Evolutionary conservation across 352 stramenopile genomes (phyloP).

Genomic region (Phytopythium cucurbitacearum): DNA sequence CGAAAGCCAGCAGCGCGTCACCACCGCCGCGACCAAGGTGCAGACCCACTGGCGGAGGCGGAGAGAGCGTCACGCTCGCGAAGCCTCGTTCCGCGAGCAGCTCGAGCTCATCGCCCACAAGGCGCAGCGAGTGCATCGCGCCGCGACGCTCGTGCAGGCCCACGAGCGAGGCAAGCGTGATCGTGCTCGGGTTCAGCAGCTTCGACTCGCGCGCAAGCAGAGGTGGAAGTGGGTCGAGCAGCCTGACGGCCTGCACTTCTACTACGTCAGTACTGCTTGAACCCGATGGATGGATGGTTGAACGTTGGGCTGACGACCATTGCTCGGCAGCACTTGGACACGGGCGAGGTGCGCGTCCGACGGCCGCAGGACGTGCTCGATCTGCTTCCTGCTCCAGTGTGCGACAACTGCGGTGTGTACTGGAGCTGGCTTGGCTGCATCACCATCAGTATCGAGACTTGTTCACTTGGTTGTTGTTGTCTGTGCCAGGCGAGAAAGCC

Average conservation of each 20-base stretch:
- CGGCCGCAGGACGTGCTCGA: constrained; percentile 91
- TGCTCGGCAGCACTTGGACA: constrained; percentile 83
- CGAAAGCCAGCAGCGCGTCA: constrained; percentile 24
- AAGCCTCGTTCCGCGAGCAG: constrained; percentile 20
- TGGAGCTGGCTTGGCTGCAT: neutral
- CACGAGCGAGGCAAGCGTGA: constrained; percentile 14
- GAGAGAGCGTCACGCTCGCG: constrained; percentile 21
- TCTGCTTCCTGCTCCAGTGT: constrained; percentile 81
- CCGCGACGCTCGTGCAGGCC: constrained; percentile 72
- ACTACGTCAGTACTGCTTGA: constrained; percentile 63
- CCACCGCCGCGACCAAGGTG: constrained; percentile 30
- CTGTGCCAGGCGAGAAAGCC: constrained; percentile 14
- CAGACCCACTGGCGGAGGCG: constrained; percentile 49
- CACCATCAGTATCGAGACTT: constrained; percentile 2
- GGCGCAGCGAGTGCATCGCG: constrained; percentile 55
- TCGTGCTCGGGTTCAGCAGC: too few relatives aligned
- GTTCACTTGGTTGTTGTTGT: neutral
- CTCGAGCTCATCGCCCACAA: constrained; percentile 40
- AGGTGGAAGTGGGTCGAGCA: constrained; percentile 91
- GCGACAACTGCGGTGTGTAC: constrained; percentile 83
- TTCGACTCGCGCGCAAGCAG: constrained; percentile 22
- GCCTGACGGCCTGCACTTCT: constrained; percentile 77
- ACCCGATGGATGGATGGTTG: neutral
- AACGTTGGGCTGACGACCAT: neutral
- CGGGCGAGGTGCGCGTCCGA: constrained; percentile 88